Base-by-base conservation (phyloP, 2,329 filamentous ascomycete species). In the Trichoderma endophyticum region DNA sequence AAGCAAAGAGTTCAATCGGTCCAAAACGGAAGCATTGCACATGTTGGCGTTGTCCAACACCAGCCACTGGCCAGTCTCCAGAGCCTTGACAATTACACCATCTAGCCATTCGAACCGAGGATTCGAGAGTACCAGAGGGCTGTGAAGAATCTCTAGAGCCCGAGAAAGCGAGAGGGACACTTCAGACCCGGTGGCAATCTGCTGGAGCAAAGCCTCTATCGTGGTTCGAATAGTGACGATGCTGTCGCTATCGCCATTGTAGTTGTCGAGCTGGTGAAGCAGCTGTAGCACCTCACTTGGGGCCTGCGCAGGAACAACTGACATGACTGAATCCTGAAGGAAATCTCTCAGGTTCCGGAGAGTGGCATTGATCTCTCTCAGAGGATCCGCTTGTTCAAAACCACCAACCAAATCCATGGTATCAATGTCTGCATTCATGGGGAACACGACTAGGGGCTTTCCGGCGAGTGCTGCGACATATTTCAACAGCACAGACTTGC, bases 1-100 rank as follows among this genome's bases (percentile, higher is more conserved):
- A 8, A 98, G 91, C 9, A 99, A 84, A 0, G 96, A 98, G 80
- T 99, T 99, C 66, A 99, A 84, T 73, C 97, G 89, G 81, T 99
- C 96, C 11, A 99, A 87, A 1, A 99, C 96, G 7, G 95, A 97
- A 28, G 95, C 92, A 77, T 92, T 98, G 83, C 97, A 99, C 71
- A 99, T 87, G 78, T 99, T 99, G 73, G 97, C 96, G 81, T 99
- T 98, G 81, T 99, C 96, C 26, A 99, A 89, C 12, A 99, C 91
- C 21, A 99, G 86, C 96, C 96, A 99, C 73, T 94, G 89, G 15
- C 96, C 96, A 76, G 91, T 86, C 78, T 97, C 88, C 12, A 98
- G 85, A 56, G 96, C 95, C 76, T 94, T 92, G 62, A 98, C 92
- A 57, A 99, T 90, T 62, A 97, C 89, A 71, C 97, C 96, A 79